Evolutionary conservation across 176 grass and related monocot genomes (phyloP).

Genomic region (Triticum timopheevii): DNA sequence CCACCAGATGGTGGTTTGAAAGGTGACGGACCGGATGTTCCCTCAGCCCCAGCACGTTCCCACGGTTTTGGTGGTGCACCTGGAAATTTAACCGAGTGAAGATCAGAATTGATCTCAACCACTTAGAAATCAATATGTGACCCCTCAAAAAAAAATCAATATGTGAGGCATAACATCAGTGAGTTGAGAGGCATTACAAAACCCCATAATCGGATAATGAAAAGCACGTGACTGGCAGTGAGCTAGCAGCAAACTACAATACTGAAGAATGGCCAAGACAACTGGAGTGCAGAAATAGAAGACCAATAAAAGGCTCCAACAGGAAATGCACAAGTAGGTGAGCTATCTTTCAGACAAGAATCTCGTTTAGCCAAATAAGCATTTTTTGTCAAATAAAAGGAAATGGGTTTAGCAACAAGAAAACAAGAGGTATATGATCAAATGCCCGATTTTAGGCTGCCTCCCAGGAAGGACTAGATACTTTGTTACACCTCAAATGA

Average conservation of each 20-base stretch:
- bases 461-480: too few species aligned
- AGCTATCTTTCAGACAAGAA: neutral
- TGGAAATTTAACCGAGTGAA: neutral
- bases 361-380: neutral
- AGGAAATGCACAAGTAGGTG: neutral
- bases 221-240: too few species aligned
- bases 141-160: neutral
- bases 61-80: constrained; percentile 75
- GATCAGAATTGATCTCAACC: neutral
- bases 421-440: too few species aligned
- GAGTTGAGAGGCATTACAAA: neutral
- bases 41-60: constrained; percentile 61
- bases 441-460: too few species aligned
- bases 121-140: neutral
- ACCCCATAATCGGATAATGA: neutral
- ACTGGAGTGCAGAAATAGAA: neutral
- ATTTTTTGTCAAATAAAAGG: neutral
- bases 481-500: too few species aligned
- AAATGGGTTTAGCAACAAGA: neutral
- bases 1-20: constrained; percentile 85
- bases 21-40: constrained; percentile 52
- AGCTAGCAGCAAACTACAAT: neutral
- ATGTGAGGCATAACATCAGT: too few species aligned
- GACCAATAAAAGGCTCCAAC: neutral
- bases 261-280: neutral